phyloP scores from a whole-genome alignment of 352 stramenopile species.

The Thraustochytrium striatum region DNA sequence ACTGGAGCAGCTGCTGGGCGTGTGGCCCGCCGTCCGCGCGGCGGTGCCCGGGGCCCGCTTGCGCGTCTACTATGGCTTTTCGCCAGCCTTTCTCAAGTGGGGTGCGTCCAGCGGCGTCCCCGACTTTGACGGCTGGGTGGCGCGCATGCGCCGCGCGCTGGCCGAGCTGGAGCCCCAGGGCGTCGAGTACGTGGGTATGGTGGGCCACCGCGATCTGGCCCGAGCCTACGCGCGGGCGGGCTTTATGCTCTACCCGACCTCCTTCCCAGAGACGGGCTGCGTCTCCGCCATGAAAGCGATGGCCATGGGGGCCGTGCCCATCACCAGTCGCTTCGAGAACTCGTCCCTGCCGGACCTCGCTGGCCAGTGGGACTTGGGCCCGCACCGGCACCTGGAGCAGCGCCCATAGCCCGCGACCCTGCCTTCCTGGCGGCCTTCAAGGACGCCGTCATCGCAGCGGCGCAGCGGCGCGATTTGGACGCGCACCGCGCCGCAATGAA shows the following conservation, averaged over 20 bases:
- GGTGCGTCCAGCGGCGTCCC: constrained; percentile 54
- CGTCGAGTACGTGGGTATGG: constrained; percentile 71
- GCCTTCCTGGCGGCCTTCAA: neutral
- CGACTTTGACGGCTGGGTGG: constrained; percentile 66
- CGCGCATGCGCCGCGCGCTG: constrained; percentile 56
- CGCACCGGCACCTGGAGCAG: constrained; percentile 25
- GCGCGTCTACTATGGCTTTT: constrained; percentile 81
- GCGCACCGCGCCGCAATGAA: neutral
- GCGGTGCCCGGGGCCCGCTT: constrained; percentile 63
- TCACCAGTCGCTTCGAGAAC: constrained; percentile 68
- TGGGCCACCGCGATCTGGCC: constrained; percentile 69
- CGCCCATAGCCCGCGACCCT: neutral
- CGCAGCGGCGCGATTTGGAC: neutral
- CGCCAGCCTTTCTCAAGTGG: constrained; percentile 67
- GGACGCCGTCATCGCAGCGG: neutral
- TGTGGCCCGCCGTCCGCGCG: constrained; percentile 68
- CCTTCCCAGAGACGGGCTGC: constrained; percentile 80
- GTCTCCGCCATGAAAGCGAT: constrained; percentile 87
- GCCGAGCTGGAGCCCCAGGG: constrained; percentile 55
- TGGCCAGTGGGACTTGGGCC: constrained; percentile 68
- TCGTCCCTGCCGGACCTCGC: constrained; percentile 70
- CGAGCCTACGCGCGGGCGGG: constrained; percentile 64
- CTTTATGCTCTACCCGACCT: constrained; percentile 83
- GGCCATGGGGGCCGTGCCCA: constrained; percentile 75
- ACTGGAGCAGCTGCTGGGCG: constrained; percentile 63